Base-by-base conservation (phyloP, 371 early-diverging fungal genomes). In the Actinomortierella ambigua region DNA sequence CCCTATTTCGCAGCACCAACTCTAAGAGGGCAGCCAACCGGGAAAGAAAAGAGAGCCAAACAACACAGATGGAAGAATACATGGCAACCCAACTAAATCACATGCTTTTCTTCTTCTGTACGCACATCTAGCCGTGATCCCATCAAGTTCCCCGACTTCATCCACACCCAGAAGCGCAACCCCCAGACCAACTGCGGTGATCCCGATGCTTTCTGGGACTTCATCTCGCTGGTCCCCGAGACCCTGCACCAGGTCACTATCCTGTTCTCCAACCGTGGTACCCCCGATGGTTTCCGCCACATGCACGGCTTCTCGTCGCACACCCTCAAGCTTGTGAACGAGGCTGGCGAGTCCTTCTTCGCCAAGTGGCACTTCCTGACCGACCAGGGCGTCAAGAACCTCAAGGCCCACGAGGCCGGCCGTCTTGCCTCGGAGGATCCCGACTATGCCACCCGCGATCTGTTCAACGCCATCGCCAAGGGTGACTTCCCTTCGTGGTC, bases 71-170 rank as follows among this genome's bases (percentile, higher is more conserved):
- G n/a, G n/a, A n/a, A n/a, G n/a, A n/a, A n/a, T n/a, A n/a, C n/a
- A n/a, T n/a, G n/a, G n/a, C n/a, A n/a, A n/a, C n/a, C n/a, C n/a
- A n/a, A n/a, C n/a, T n/a, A n/a, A n/a, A n/a, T n/a, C n/a, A n/a
- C n/a, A n/a, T n/a, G n/a, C n/a, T n/a, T n/a, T n/a, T n/a, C n/a
- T n/a, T n/a, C n/a, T n/a, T n/a, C n/a, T n/a, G n/a, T n/a, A n/a
- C n/a, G n/a, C n/a, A n/a, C n/a, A n/a, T n/a, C n/a, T n/a, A n/a
- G n/a, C 57, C 88, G 92, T 57, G 92, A 92, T 73, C 86, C 90
- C n/a, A 66, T 85, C 66, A 91, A 92, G 81, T 91, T 90, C 80
- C 91, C 92, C 44, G 91, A 92, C 68, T 90, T 92, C 69, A 90
- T 92, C 73, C 92, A 92, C 79, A 90, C 90, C 43, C 91, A 90